Evolutionary conservation across 2,329 filamentous ascomycete species (phyloP).

Genomic region (Fusarium albidum): DNA sequence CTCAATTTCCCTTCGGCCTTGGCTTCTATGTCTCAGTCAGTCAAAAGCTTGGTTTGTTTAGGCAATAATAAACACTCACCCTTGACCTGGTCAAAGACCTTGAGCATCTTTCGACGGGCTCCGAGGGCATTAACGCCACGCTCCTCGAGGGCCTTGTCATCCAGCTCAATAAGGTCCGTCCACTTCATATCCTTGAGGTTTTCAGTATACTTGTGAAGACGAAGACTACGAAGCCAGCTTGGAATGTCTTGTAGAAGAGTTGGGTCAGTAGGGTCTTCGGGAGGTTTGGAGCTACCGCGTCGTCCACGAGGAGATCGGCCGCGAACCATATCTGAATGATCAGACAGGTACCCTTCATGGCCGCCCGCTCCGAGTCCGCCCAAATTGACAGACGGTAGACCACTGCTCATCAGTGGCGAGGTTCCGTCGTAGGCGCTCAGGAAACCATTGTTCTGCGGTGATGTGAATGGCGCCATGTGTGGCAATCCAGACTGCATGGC

Average conservation of each 20-base stretch:
- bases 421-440: slow-evolving; percentile 84
- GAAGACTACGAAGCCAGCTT: slow-evolving; percentile 91
- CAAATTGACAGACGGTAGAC: slow-evolving; percentile 75
- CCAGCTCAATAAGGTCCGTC: slow-evolving; percentile 89
- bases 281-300: slow-evolving; percentile 94
- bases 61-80: slow-evolving; percentile 54
- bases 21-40: slow-evolving; percentile 62
- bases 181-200: slow-evolving; percentile 98
- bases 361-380: slow-evolving; percentile 74
- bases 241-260: slow-evolving; percentile 93
- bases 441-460: slow-evolving; percentile 94
- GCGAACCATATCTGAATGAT: slow-evolving; percentile 89
- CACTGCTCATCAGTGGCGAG: slow-evolving; percentile 74
- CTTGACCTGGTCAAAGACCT: slow-evolving; percentile 97
- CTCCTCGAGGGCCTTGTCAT: slow-evolving; percentile 91
- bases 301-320: slow-evolving; percentile 92
- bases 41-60: background rate
- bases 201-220: slow-evolving; percentile 98
- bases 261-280: slow-evolving; percentile 95
- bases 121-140: slow-evolving; percentile 95
- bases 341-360: slow-evolving; percentile 89
- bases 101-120: slow-evolving; percentile 96
- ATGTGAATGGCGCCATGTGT: slow-evolving; percentile 75
- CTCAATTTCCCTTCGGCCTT: slow-evolving; percentile 76
- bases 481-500: slow-evolving; percentile 76